Percentiles rank a stretch among this genome's conserved stretches.
Evolutionary conservation across 768 basidiomycete genomes (phyloP).

Genomic region (Asterophora parasitica): DNA sequence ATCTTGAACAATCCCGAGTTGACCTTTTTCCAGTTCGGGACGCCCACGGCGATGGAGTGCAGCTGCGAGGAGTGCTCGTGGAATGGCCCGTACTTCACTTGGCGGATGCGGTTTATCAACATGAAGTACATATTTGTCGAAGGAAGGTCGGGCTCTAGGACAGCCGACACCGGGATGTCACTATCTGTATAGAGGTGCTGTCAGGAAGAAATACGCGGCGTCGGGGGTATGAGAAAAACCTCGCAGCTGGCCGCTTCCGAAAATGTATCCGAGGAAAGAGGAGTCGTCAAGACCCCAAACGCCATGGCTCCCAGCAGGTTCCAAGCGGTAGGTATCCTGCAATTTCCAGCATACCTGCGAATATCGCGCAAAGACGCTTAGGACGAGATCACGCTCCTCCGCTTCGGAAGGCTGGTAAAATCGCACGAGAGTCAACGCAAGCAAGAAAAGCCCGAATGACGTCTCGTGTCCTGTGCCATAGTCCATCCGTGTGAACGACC

Average conservation of each 20-base stretch:
- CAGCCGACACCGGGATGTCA: constrained; percentile 57
- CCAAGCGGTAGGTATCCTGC: constrained; percentile 85
- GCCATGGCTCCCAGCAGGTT: constrained; percentile 96
- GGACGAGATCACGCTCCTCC: constrained; percentile 56
- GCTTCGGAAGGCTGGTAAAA: constrained; percentile 52
- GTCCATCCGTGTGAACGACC: constrained; percentile 87
- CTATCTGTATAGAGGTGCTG: constrained; percentile 35
- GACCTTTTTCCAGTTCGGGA: constrained; percentile 88
- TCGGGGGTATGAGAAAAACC: constrained; percentile 32
- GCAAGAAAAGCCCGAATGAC: constrained; percentile 76
- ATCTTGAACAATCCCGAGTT: constrained; percentile 90
- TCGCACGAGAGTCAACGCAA: constrained; percentile 65
- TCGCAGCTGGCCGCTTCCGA: constrained; percentile 87
- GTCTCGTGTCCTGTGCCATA: constrained; percentile 97
- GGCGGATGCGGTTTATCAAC: constrained; percentile 70
- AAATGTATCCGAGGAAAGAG: constrained; percentile 82
- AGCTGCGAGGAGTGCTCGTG: constrained; percentile 91
- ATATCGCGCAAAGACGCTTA: constrained; percentile 75
- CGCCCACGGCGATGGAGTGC: constrained; percentile 80
- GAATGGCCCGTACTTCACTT: constrained; percentile 85
- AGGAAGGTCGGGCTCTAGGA: constrained; percentile 55
- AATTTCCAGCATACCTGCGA: constrained; percentile 77
- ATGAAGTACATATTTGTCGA: constrained; percentile 78
- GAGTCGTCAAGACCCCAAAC: constrained; percentile 98
- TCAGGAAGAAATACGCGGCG: constrained; percentile 6